These are phyloP conservation scores for Saccharomyces pastorianus DNA, from an alignment of 1,139 yeast genomes.

Conservation along the genomic window DNA sequence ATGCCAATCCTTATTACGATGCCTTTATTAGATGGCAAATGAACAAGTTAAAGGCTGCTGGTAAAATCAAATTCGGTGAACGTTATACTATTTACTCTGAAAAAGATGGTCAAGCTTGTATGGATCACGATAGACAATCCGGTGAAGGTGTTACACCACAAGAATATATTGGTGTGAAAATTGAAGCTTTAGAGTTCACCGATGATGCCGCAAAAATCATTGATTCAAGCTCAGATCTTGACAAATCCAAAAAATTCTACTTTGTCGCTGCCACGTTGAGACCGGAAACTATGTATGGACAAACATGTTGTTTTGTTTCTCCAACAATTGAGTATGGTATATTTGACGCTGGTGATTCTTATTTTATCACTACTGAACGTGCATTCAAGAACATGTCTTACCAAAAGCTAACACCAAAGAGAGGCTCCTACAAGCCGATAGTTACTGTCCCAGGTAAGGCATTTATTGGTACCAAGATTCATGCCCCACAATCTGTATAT, in stretches of 20 bases:
- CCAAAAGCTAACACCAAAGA: conserved; percentile 83
- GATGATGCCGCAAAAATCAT: conserved; percentile 35
- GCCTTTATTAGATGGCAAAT: conserved; percentile 96
- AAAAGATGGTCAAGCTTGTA: conserved; percentile 98
- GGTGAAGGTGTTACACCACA: conserved; percentile 98
- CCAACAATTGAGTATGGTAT: conserved; percentile 91
- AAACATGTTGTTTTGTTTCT: conserved; percentile 94
- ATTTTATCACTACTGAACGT: conserved; percentile 84
- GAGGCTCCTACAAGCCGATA: conserved; percentile 67
- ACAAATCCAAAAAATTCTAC: conserved; percentile 56
- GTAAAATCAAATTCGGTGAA: conserved; percentile 95
- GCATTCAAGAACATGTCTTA: conserved; percentile 97
- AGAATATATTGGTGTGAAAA: conserved; percentile 91
- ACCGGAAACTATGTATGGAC: conserved; percentile 99
- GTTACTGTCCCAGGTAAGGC: conserved; percentile 58
- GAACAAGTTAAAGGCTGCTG: conserved; percentile 74
- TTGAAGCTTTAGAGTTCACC: conserved; percentile 46
- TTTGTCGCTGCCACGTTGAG: conserved; percentile 95
- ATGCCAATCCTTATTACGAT: conserved; percentile 89
- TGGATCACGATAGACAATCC: conserved; percentile 95
- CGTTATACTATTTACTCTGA: conserved; percentile 96
- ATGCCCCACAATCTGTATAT: conserved; percentile 73
- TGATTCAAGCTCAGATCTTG: conserved; percentile 45
- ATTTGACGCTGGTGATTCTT: conserved; percentile 78
- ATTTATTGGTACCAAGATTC: conserved; percentile 77